Evolutionary conservation across 768 basidiomycete species (phyloP).

Genomic region (Aureoboletus auriporus): DNA sequence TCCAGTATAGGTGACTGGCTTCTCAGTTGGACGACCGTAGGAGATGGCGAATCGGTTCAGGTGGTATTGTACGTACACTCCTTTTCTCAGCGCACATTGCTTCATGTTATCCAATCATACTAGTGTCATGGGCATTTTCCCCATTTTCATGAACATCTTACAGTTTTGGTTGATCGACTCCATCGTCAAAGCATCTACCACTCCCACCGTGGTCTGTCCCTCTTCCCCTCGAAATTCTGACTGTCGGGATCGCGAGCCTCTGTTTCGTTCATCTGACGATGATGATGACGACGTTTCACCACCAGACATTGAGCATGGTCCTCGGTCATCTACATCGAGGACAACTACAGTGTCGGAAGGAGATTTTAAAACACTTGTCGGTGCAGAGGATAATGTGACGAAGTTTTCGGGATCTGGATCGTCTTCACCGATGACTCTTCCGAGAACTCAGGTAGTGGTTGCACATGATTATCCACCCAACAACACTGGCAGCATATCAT

Average conservation of each 20-base stretch:
- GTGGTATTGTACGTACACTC: slow-evolving; percentile 68
- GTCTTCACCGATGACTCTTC: slow-evolving; percentile 13
- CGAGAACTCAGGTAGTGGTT: slow-evolving; percentile 2
- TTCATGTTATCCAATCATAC: slow-evolving; percentile 7
- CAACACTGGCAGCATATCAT: slow-evolving; percentile 36
- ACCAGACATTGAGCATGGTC: slow-evolving; percentile 47
- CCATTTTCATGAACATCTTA: slow-evolving; percentile 80
- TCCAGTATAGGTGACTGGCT: slow-evolving; percentile 83
- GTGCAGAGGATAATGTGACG: slow-evolving; percentile 9
- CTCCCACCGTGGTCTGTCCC: slow-evolving; percentile 36
- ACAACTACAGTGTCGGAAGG: slow-evolving; percentile 25
- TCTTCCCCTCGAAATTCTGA: slow-evolving; percentile 37
- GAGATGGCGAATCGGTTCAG: slow-evolving; percentile 59
- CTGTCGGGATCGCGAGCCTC: slow-evolving; percentile 51
- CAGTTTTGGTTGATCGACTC: slow-evolving; percentile 97
- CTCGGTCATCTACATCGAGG: slow-evolving; percentile 32
- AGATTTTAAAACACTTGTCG: slow-evolving; percentile 18
- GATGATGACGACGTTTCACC: slow-evolving; percentile 34
- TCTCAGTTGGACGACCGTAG: slow-evolving; percentile 70
- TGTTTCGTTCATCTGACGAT: slow-evolving; percentile 58
- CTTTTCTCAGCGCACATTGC: not conserved
- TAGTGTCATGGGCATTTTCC: slow-evolving; percentile 90
- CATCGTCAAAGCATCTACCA: slow-evolving; percentile 72
- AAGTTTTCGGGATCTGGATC: slow-evolving; percentile 13
- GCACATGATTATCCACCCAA: slow-evolving; percentile 55